Conservation (phyloP, 176 grass and related monocot genomes). For the Pontederia paniculata region DNA sequence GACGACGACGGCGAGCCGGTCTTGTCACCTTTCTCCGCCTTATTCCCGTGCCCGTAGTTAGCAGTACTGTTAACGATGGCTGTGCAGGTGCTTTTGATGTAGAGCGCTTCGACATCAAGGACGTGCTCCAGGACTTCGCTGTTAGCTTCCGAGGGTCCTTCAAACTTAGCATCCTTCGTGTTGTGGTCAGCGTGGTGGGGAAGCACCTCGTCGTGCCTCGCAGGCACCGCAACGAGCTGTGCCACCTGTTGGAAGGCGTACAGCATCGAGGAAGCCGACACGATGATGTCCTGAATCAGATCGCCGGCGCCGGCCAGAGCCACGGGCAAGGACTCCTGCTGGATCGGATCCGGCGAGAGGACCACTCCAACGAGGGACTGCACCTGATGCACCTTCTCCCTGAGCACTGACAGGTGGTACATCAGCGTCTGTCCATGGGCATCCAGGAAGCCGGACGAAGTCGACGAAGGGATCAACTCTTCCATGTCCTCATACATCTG, state of each 20-base stretch:
- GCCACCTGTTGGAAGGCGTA: conserved; percentile 46
- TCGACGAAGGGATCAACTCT: conserved; percentile 11
- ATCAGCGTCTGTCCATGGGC: conserved; percentile 24
- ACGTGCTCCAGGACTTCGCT: no score
- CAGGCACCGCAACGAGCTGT: neutral
- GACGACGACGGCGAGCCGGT: neutral
- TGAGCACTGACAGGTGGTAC: conserved; percentile 48
- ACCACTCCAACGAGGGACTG: conserved; percentile 48
- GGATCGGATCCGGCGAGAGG: conserved; percentile 10
- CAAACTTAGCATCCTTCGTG: neutral
- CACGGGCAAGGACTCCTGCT: neutral
- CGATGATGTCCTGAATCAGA: conserved; percentile 62
- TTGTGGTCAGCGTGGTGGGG: neutral
- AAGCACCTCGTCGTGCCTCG: neutral
- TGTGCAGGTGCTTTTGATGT: neutral
- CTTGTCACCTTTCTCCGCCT: neutral
- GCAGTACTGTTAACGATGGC: neutral
- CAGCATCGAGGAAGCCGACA: conserved; percentile 65
- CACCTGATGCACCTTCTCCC: conserved; percentile 70
- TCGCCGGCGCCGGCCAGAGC: conserved; percentile 27
- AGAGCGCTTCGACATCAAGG: neutral
- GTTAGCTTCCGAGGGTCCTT: no score
- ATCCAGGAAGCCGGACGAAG: neutral
- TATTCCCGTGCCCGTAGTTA: neutral
- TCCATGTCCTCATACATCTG: conserved; percentile 32